Percentiles rank a stretch among this genome's conserved stretches.
phyloP scores from a whole-genome alignment of 345 rosid genomes.

The Corchorus capsularis region DNA sequence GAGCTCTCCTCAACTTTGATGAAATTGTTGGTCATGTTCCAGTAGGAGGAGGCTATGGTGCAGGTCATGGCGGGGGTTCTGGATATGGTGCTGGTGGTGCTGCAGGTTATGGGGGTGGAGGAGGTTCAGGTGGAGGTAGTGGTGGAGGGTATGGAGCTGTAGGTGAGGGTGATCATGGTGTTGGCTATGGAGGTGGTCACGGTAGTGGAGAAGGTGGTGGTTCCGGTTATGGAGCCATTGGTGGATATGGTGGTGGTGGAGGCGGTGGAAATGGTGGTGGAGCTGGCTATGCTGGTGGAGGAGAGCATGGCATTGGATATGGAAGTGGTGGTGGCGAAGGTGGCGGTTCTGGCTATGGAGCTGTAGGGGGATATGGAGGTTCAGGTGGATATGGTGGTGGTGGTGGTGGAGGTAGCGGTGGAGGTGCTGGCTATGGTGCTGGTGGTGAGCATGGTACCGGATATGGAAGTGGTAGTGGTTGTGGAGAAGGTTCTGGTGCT shows the following conservation, averaged over 20 bases:
- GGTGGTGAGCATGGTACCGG: constrained; percentile 30
- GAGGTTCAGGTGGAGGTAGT: constrained; percentile 19
- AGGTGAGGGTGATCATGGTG: constrained; percentile 21
- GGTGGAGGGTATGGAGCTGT: constrained; percentile 8
- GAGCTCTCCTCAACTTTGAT: constrained; percentile 37
- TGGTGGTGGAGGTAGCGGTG: constrained; percentile 34
- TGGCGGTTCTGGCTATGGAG: constrained; percentile 31
- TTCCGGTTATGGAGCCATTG: constrained; percentile 16
- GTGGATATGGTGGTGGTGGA: constrained; percentile 29
- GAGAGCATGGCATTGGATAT: constrained; percentile 17
- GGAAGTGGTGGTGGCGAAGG: constrained; percentile 30
- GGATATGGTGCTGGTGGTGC: constrained; percentile 26
- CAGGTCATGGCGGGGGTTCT: constrained; percentile 25
- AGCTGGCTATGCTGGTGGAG: constrained; percentile 21
- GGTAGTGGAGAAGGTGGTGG: constrained; percentile 34
- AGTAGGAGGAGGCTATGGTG: constrained; percentile 16
- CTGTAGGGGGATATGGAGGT: constrained; percentile 13
- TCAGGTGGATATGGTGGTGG: constrained; percentile 26
- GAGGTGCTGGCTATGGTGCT: constrained; percentile 22
- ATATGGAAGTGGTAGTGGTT: constrained; percentile 17
- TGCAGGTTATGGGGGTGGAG: constrained; percentile 11
- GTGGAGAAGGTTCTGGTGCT: constrained; percentile 24
- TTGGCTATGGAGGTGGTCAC: constrained; percentile 25
- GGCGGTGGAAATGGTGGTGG: constrained; percentile 30
- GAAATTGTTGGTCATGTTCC: constrained; percentile 20